Conservation (phyloP, 495 filamentous ascomycete species). For the Neurospora sp. region DNA sequence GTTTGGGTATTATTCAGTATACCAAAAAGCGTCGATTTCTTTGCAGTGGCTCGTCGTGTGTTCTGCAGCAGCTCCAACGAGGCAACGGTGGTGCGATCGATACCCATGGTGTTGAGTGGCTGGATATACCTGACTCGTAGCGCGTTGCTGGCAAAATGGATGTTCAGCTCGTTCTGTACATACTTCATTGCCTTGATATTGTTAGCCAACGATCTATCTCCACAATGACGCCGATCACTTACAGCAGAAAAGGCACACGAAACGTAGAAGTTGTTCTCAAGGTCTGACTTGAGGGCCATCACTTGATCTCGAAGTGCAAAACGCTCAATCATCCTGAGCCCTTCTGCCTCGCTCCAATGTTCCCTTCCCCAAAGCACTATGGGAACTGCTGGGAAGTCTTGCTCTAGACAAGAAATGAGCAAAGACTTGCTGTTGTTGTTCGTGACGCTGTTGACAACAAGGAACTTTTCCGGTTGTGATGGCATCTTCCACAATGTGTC, state of each 20-base stretch:
- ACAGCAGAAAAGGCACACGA: slow-evolving; percentile 84
- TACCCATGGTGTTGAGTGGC: slow-evolving; percentile 91
- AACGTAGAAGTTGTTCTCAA: slow-evolving; percentile 81
- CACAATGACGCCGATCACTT: slow-evolving; percentile 19
- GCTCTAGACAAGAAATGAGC: slow-evolving; percentile 50
- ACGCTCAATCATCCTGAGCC: slow-evolving; percentile 67
- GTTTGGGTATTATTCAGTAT: slow-evolving; percentile 77
- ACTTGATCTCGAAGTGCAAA: slow-evolving; percentile 69
- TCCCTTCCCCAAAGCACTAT: slow-evolving; percentile 66
- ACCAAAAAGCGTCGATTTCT: slow-evolving; percentile 68
- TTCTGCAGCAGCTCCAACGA: slow-evolving; percentile 90
- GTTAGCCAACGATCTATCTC: slow-evolving; percentile 2
- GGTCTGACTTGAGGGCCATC: slow-evolving; percentile 64
- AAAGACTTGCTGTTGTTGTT: slow-evolving; percentile 66
- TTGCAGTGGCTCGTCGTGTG: slow-evolving; percentile 51
- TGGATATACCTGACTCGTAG: slow-evolving; percentile 78
- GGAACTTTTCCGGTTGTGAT: slow-evolving; percentile 24
- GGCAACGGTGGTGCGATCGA: slow-evolving; percentile 75
- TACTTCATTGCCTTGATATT: slow-evolving; percentile 63
- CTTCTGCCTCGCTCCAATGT: slow-evolving; percentile 78
- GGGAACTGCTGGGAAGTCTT: slow-evolving; percentile 47
- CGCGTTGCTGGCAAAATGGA: slow-evolving; percentile 63
- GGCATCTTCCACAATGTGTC: slow-evolving; percentile 54
- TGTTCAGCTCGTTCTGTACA: slow-evolving; percentile 51
- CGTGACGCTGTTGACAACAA: slow-evolving; percentile 38